Conservation (phyloP, 1,284 basidiomycete genomes). For the Sanghuangporus weigelae region DNA sequence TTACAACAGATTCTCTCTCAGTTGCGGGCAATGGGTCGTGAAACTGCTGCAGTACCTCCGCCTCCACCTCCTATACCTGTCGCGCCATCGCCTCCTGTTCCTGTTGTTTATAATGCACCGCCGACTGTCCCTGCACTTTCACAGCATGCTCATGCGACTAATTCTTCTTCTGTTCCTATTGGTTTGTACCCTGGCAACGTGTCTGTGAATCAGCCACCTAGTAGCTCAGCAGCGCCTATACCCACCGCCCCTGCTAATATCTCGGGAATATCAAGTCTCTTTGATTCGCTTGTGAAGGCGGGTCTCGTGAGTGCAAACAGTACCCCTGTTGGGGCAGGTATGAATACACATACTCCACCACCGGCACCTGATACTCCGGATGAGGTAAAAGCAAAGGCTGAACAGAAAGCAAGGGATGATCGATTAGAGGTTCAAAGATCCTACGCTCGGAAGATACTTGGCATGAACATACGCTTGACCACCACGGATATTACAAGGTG, state of each 20-base stretch:
- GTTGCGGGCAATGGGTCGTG: slow-evolving; percentile 59
- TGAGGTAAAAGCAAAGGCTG: slow-evolving; percentile 31
- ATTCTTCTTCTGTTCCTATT: slow-evolving; percentile 21
- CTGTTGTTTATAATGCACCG: slow-evolving; percentile 21
- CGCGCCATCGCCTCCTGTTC: slow-evolving; percentile 20
- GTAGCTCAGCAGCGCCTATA: slow-evolving; percentile 10
- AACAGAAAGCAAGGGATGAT: slow-evolving; percentile 31
- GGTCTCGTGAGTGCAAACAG: slow-evolving; percentile 55
- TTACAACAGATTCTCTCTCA: slow-evolving; percentile 76
- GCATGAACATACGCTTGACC: slow-evolving; percentile 63
- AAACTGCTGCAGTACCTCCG: slow-evolving; percentile 31
- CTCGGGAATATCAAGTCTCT: slow-evolving; percentile 51
- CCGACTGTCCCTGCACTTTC: slow-evolving; percentile 20
- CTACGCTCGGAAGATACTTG: slow-evolving; percentile 71
- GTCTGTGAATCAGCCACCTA: slow-evolving; percentile 18
- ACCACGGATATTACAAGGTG: slow-evolving; percentile 73
- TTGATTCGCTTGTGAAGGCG: slow-evolving; percentile 65
- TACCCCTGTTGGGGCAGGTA: slow-evolving; percentile 45
- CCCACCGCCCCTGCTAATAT: slow-evolving; percentile 12
- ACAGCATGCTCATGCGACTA: slow-evolving; percentile 26
- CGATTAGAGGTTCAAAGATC: slow-evolving; percentile 46
- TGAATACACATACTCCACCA: slow-evolving; percentile 17
- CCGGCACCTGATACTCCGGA: slow-evolving; percentile 38
- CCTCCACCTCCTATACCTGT: slow-evolving; percentile 27
- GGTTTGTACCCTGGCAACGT: slow-evolving; percentile 20